Conservation (phyloP, 257 asterid species). For the Solanum bulbocastanum region DNA sequence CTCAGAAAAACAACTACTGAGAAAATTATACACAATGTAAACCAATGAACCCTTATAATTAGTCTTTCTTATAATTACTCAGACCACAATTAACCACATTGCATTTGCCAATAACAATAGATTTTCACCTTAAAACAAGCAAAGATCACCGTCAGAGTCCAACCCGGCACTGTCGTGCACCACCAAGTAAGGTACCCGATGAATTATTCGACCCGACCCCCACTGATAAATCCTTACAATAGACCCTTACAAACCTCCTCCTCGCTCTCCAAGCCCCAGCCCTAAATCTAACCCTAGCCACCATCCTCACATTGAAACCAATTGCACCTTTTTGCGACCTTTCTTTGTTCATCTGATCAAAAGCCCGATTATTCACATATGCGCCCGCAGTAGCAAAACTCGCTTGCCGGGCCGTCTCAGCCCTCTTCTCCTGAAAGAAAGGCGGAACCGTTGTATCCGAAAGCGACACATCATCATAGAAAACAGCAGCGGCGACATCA, state of each 20-base stretch:
- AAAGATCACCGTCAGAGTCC: constrained; percentile 41
- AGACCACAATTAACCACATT: neutral
- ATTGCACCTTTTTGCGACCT: constrained; percentile 31
- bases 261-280: constrained; percentile 72
- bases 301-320: constrained; percentile 54
- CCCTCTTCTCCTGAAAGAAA: constrained; percentile 50
- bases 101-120: neutral
- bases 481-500: constrained; percentile 29
- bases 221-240: constrained; percentile 55
- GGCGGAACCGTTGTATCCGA: constrained; percentile 55
- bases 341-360: constrained; percentile 36
- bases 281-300: constrained; percentile 48
- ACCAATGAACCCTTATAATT: neutral
- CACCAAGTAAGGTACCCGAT: constrained; percentile 48
- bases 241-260: constrained; percentile 59
- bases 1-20: neutral
- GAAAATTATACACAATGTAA: neutral
- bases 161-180: constrained; percentile 58
- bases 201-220: constrained; percentile 21
- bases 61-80: neutral
- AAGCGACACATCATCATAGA: constrained; percentile 16
- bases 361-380: constrained; percentile 30
- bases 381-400: constrained; percentile 47
- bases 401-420: constrained; percentile 43
- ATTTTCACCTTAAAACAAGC: constrained; percentile 1